Conservation (phyloP, 805 yeast species). For the Pichia paraexigua region DNA sequence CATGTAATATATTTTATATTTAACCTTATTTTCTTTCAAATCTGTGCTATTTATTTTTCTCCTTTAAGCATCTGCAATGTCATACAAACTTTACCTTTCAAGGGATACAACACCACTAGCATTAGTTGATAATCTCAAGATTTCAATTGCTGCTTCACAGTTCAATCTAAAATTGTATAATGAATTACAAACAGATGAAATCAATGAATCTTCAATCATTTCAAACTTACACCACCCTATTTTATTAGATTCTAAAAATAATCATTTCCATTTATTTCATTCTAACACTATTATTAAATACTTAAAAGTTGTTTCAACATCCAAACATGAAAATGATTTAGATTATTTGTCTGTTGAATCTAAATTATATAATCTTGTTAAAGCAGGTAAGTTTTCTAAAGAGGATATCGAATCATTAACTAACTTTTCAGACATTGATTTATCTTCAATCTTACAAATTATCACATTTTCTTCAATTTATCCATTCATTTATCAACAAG, state of each 20-base stretch:
- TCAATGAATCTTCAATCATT: not conserved
- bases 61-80: not conserved
- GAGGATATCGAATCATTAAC: constrained; percentile 4
- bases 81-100: constrained; percentile 12
- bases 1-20: not conserved
- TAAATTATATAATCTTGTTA: constrained; percentile 33
- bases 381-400: constrained; percentile 25
- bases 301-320: constrained; percentile 30
- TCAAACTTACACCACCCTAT: constrained; percentile 9
- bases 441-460: constrained; percentile 43
- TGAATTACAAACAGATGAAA: constrained; percentile 5
- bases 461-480: constrained; percentile 53
- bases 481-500: constrained; percentile 27
- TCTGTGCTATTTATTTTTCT: too few species aligned
- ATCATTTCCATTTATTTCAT: constrained; percentile 46
- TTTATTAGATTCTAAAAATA: constrained; percentile 26
- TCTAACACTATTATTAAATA: constrained; percentile 66
- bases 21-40: not conserved
- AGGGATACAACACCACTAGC: constrained; percentile 15
- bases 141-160: constrained; percentile 34
- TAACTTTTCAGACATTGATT: constrained; percentile 20
- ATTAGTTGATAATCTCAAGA: constrained; percentile 35
- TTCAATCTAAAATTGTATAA: constrained; percentile 5
- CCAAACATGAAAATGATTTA: constrained; percentile 11
- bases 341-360: constrained; percentile 34